Percentiles rank a stretch among this genome's conserved stretches.
Conservation (phyloP, 139 green algal genomes). For the Bryopsis sp. region DNA sequence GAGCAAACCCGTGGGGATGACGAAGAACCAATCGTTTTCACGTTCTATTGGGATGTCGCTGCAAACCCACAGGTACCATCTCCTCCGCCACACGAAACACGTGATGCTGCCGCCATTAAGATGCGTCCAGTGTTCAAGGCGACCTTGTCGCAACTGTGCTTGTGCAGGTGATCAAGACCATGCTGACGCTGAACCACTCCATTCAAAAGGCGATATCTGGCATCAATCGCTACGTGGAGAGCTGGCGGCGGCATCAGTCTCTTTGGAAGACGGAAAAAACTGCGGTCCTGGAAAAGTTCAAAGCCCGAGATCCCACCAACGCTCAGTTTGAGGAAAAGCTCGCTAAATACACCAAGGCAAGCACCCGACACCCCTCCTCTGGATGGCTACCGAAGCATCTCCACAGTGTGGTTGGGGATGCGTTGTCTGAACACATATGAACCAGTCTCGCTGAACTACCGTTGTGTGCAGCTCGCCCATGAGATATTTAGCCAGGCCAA, state of each 20-base stretch:
- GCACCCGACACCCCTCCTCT: constrained; percentile 11
- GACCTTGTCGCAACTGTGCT: neutral
- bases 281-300: constrained; percentile 73
- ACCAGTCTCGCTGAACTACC: too few relatives aligned
- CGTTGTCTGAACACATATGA: neutral
- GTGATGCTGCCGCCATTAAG: too few relatives aligned
- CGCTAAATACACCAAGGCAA: constrained; percentile 57
- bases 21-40: constrained; percentile 70
- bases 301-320: constrained; percentile 38
- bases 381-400: too few relatives aligned
- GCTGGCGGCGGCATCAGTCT: constrained; percentile 57
- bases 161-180: constrained; percentile 27
- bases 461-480: constrained; percentile 3
- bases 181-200: constrained; percentile 60
- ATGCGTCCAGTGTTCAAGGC: too few relatives aligned
- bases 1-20: constrained; percentile 51
- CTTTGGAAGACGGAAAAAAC: constrained; percentile 80
- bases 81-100: neutral
- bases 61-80: constrained; percentile 42
- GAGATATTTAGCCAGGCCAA: constrained; percentile 29
- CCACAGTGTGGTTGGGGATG: constrained; percentile 3
- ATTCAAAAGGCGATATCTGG: constrained; percentile 45
- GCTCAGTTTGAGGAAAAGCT: constrained; percentile 69
- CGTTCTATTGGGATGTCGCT: constrained; percentile 70
- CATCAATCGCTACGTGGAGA: constrained; percentile 57